A percentile compares a stretch with the other conserved stretches of the same genome.
Evolutionary conservation across 164 flowering plant genomes (phyloP).

Genomic region (Hamamelis virginiana): DNA sequence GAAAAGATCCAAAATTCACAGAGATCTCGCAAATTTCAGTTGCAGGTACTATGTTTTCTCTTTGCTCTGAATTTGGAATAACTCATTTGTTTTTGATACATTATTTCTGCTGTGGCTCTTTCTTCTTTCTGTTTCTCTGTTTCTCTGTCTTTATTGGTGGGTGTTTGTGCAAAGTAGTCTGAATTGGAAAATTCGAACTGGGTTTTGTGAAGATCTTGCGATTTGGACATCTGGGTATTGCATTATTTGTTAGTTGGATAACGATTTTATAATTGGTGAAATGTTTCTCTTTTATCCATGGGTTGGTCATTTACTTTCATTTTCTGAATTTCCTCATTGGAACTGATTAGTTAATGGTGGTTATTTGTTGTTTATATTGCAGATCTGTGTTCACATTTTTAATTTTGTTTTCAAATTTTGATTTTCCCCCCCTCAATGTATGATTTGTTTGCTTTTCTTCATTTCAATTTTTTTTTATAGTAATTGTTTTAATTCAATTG

Average conservation of each 20-base stretch:
- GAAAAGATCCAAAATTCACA: background rate
- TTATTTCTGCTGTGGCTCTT: background rate
- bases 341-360: background rate
- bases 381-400: constrained; percentile 14
- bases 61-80: background rate
- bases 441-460: background rate
- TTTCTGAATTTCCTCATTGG: background rate
- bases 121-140: background rate
- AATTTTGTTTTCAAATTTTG: constrained; percentile 5
- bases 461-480: background rate
- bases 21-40: constrained; percentile 17
- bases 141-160: constrained; percentile 3
- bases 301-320: background rate
- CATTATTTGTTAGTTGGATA: constrained; percentile 11
- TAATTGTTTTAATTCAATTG: background rate
- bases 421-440: too few relatives aligned
- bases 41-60: background rate
- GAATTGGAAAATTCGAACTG: constrained; percentile 12
- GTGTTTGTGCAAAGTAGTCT: constrained; percentile 3
- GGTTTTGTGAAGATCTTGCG: constrained; percentile 22
- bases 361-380: background rate
- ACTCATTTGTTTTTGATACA: background rate
- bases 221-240: constrained; percentile 21
- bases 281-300: constrained; percentile 10
- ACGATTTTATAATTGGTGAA: constrained; percentile 5